Base-by-base conservation (phyloP, 1,284 basidiomycete species). In the Papiliotrema nemorosa region DNA sequence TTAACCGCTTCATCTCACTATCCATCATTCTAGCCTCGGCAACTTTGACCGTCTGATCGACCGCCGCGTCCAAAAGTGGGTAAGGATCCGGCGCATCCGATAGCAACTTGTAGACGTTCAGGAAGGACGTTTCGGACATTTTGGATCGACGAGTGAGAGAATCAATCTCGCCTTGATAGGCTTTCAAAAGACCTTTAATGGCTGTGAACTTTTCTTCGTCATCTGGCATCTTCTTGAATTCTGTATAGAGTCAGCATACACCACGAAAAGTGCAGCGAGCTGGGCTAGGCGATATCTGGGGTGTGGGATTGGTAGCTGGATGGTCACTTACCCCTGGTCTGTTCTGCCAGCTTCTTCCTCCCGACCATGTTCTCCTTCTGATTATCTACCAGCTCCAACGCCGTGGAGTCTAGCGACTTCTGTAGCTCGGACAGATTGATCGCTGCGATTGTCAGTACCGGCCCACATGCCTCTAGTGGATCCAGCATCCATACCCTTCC, bases 101-200 rank as follows among this genome's bases (percentile, higher is more conserved):
- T 3, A 98, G 75, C 20, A 93, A 83, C 72, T 96, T 96, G 80
- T 96, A 96, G 13, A 93, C 85, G 62, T 86, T 88, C 27, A 97
- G 78, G 74, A 99, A 96, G 0, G 91, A 88, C 64, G 88, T 93
- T 78, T 97, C 94, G 1, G 92, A 87, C 16, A 81, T 76, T 69
- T 96, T 97, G 27, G 86, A 88, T 6, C 94, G 85, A 59, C 90
- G 89, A 0, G 92, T 97, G 53, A 98, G 82, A 62, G 78, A 86
- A 76, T 99, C 94, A 55, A 99, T 97, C 76, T 97, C 94, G 6
- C 85, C 81, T 75, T 98, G 94, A 77, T 98, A 97, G 3, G 90
- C 91, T 77, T 93, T 96, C 47, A 97, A 78, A 20, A 97, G 78
- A 6, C 82, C 82, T 75, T 94, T 96, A 80, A 92, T 88, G 10